A percentile compares a stretch with the other conserved stretches of the same genome.
These are phyloP conservation scores for Lachnellula suecica DNA, from an alignment of 2,329 filamentous ascomycete genomes.

Conservation along the genomic window DNA sequence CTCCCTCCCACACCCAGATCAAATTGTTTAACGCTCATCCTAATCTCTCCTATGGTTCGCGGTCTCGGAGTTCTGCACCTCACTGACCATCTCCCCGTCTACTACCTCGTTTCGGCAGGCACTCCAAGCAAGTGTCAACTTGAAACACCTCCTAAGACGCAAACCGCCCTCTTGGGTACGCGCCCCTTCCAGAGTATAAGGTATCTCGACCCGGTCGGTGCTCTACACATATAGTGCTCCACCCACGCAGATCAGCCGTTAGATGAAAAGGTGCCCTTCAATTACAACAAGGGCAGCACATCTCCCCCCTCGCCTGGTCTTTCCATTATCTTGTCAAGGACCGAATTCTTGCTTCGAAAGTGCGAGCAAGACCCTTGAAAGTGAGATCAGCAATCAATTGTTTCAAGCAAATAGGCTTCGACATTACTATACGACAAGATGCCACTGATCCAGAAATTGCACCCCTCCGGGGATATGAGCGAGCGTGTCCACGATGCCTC, in stretches of 20 bases:
- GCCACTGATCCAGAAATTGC: slow-evolving; percentile 10
- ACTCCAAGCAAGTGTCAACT: slow-evolving; percentile 14
- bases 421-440: background rate
- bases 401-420: background rate
- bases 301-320: background rate
- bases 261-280: background rate
- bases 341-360: background rate
- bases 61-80: background rate
- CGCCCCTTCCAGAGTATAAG: background rate
- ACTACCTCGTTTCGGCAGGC: slow-evolving; percentile 3
- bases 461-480: slow-evolving; percentile 3
- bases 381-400: background rate
- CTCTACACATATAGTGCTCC: background rate
- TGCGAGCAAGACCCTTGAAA: background rate
- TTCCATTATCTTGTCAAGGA: background rate
- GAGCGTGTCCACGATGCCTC: slow-evolving; percentile 1
- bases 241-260: background rate
- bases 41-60: background rate
- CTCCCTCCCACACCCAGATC: background rate
- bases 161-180: background rate
- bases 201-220: background rate
- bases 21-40: background rate
- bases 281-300: background rate
- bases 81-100: background rate
- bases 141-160: slow-evolving; percentile 13